Base-by-base conservation (phyloP, 1,284 basidiomycete species). In the Trametes pubescens region DNA sequence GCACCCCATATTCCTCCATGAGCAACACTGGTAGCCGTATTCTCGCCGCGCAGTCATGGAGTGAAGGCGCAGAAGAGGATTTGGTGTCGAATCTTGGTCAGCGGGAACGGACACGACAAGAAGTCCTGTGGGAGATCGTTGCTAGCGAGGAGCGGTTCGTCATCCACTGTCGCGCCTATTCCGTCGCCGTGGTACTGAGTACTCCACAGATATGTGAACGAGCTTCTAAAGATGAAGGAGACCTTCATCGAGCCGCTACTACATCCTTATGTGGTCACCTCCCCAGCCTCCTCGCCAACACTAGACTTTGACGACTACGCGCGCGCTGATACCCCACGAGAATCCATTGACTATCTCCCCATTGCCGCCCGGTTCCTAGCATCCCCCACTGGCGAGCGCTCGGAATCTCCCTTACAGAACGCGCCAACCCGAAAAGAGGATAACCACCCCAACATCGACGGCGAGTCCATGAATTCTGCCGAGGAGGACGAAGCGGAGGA, bases 81-180 rank as follows among this genome's bases (percentile, higher is more conserved):
- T 86, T 99, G 35, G 95, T 99, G 9, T 90, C 90, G 47, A 97
- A 99, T 74, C 82, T 99, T 22, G 94, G 95, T 22, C 90, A 94
- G 24, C 86, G 96, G 62, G 97, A 99, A 76, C 87, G 97, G 57
- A 98, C 95, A 34, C 85, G 97, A 56, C 97, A 99, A 76, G 97
- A 99, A 80, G 97, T 99, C 3, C 78, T 99, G 37, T 98, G 96
- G 86, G 97, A 99, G 80, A 99, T 99, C 70, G 96, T 99, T 51
- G 93, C 94, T 44, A 96, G 94, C 71, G 97, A 99, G 79, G 96
- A 99, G 77, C 86, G 96, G 93, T 95, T 73, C 73, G 84, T 84
- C 51, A 21, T 44, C 43, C 26, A 51, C 5, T 49, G 59, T 51
- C 9, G 43, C 57, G 52, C 60, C 40, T 37, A 65, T 61, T 51